Conservation (phyloP, 2,329 filamentous ascomycete species). For the Fusarium bulbicola region DNA sequence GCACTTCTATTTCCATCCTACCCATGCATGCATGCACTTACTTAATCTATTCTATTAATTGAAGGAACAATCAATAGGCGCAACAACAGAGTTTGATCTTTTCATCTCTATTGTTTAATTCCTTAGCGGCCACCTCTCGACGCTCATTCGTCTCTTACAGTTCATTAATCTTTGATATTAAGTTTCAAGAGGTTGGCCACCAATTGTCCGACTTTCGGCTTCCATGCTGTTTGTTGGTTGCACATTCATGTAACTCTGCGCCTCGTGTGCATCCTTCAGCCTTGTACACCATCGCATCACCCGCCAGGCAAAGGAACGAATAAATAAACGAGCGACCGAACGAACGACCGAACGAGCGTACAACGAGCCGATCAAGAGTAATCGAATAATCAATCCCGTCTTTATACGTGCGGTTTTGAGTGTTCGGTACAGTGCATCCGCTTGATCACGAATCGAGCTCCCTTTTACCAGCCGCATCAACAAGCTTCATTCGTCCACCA, state of each 20-base stretch:
- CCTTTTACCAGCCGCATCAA: background rate
- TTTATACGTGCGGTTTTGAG: background rate
- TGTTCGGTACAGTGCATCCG: background rate
- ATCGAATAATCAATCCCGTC: background rate
- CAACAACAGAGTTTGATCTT: background rate
- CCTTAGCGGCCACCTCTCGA: background rate
- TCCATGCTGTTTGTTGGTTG: background rate
- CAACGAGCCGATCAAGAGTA: background rate
- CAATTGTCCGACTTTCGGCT: slow-evolving; percentile 31
- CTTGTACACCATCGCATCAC: slow-evolving; percentile 11
- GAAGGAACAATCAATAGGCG: background rate
- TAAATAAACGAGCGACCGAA: background rate
- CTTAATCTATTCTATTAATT: slow-evolving; percentile 3
- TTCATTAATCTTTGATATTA: background rate
- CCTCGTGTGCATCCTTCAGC: slow-evolving; percentile 26
- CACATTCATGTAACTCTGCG: background rate
- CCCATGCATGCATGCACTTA: slow-evolving; percentile 3
- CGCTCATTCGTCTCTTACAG: background rate
- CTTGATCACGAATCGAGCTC: slow-evolving; percentile 3
- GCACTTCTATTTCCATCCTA: slow-evolving; percentile 30
- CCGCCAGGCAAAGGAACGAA: slow-evolving; percentile 10
- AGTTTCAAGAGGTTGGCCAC: background rate
- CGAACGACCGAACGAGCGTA: background rate
- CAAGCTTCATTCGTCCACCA: background rate
- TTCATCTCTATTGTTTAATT: background rate